A percentile compares a stretch with the other conserved stretches of the same genome.
phyloP scores from a whole-genome alignment of 2,329 filamentous ascomycete genomes.

The Didymella exigua region DNA sequence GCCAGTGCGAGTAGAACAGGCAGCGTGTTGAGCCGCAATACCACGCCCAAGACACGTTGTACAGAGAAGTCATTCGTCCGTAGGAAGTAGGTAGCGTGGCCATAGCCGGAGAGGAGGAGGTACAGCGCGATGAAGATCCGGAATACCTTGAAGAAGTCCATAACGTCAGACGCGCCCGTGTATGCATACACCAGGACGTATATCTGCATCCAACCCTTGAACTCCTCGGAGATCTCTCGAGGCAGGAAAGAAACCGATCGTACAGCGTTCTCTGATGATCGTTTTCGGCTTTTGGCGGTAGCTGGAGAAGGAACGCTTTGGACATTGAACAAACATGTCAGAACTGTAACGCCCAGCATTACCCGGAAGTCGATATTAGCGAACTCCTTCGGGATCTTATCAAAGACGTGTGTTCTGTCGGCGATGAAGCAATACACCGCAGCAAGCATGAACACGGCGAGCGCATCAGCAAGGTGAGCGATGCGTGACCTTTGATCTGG shows the following conservation, averaged over 20 bases:
- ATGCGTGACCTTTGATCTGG: background rate
- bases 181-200: conserved; percentile 64
- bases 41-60: conserved; percentile 56
- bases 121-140: conserved; percentile 63
- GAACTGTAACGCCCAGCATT: conserved; percentile 33
- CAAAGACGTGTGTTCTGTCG: conserved; percentile 61
- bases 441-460: conserved; percentile 6
- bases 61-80: conserved; percentile 63
- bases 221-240: conserved; percentile 66
- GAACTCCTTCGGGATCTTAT: conserved; percentile 59
- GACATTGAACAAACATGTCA: conserved; percentile 42
- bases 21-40: conserved; percentile 65
- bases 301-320: conserved; percentile 17
- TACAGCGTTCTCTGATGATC: conserved; percentile 13
- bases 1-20: conserved; percentile 60
- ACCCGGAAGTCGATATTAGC: conserved; percentile 42
- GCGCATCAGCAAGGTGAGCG: conserved; percentile 3
- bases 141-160: conserved; percentile 62
- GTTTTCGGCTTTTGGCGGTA: conserved; percentile 7
- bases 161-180: conserved; percentile 57
- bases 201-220: conserved; percentile 70
- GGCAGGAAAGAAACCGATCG: conserved; percentile 50
- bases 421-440: conserved; percentile 57
- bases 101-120: conserved; percentile 67
- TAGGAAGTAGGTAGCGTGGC: conserved; percentile 65